These are phyloP conservation scores for Pestalotiopsis sp. DNA, from an alignment of 2,329 filamentous ascomycete genomes.

Conservation along the genomic window DNA sequence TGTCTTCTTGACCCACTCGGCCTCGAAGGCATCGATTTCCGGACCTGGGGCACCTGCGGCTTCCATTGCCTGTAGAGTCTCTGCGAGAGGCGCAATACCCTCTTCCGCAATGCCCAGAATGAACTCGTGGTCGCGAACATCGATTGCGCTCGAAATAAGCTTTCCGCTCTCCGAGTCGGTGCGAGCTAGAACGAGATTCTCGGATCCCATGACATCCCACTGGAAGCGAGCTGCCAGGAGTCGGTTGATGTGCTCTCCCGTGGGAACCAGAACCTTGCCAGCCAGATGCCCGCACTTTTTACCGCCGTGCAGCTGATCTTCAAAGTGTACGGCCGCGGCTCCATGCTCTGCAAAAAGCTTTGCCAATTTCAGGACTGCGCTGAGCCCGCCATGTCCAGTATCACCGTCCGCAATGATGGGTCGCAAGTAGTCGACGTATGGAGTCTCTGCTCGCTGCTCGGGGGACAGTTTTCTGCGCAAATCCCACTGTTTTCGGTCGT, in stretches of 20 bases:
- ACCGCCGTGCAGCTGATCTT: constrained; percentile 95
- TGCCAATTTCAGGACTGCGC: constrained; percentile 91
- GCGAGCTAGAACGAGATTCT: constrained; percentile 92
- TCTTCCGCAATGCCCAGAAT: constrained; percentile 83
- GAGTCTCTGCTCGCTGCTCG: constrained; percentile 72
- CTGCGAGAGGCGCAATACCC: constrained; percentile 78
- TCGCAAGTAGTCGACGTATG: constrained; percentile 89
- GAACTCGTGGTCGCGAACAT: constrained; percentile 95
- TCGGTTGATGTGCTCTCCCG: constrained; percentile 95
- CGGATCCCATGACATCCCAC: constrained; percentile 96
- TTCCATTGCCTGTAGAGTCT: constrained; percentile 91
- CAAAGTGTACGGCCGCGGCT: constrained; percentile 94
- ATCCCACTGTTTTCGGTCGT: constrained; percentile 96
- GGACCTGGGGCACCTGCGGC: constrained; percentile 72
- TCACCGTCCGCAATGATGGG: constrained; percentile 97
- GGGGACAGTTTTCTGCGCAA: constrained; percentile 75
- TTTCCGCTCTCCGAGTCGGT: constrained; percentile 95
- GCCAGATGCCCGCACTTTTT: constrained; percentile 98
- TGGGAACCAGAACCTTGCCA: constrained; percentile 92
- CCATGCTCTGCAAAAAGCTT: constrained; percentile 98
- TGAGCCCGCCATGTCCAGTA: constrained; percentile 91
- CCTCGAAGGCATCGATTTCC: constrained; percentile 86
- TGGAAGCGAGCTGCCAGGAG: constrained; percentile 91
- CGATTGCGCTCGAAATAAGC: constrained; percentile 86
- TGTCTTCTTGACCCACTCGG: constrained; percentile 84